These are phyloP conservation scores for Moricandia arvensis DNA, from an alignment of 345 rosid genomes.

Conservation along the genomic window DNA sequence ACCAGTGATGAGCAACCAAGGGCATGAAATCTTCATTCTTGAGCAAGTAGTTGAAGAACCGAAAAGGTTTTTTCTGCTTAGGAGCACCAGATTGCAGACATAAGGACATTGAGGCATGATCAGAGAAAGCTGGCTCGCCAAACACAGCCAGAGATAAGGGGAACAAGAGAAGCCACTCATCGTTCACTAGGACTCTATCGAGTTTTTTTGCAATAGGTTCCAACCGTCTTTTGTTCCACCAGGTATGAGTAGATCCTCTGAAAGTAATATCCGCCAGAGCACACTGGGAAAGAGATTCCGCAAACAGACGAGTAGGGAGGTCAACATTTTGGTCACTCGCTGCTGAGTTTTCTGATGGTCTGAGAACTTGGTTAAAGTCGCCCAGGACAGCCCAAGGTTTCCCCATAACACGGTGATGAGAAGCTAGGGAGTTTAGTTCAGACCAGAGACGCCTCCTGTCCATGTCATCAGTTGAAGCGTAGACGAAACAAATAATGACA, in stretches of 20 bases:
- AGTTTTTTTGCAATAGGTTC: neutral
- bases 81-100: neutral
- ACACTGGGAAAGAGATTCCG: no score
- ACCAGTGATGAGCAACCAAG: neutral
- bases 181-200: neutral
- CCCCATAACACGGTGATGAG: neutral
- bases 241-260: neutral
- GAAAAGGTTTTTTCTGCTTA: neutral
- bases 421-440: no score
- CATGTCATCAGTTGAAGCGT: neutral
- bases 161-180: neutral
- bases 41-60: neutral
- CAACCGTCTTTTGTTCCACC: neutral
- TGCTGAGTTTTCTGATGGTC: no score
- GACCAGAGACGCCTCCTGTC: neutral
- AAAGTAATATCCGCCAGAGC: neutral
- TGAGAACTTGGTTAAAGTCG: no score
- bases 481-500: neutral
- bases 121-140: neutral
- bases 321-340: no score
- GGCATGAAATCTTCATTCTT: neutral
- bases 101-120: neutral
- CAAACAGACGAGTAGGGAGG: no score
- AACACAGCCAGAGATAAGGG: neutral
- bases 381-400: neutral